Conservation (phyloP, 1,284 basidiomycete genomes). For the Pisolithus thermaeus region DNA sequence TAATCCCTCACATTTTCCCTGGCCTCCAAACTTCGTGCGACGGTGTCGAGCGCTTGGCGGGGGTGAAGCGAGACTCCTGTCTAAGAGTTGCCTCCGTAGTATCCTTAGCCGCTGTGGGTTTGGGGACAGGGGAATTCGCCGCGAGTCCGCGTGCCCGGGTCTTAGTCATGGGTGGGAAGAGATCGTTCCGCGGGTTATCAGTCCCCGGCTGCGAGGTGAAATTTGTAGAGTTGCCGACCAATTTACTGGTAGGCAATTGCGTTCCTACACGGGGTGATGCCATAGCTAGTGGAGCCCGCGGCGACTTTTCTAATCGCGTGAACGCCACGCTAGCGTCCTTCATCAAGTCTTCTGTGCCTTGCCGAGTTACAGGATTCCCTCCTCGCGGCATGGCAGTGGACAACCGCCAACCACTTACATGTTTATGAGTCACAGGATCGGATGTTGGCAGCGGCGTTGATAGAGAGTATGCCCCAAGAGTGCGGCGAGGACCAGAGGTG, state of each 20-base stretch:
- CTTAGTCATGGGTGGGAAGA: background rate
- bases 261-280: background rate
- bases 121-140: background rate
- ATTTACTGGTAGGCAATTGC: background rate
- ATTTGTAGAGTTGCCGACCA: background rate
- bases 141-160: background rate
- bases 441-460: background rate
- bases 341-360: background rate
- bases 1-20: background rate
- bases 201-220: background rate
- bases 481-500: background rate
- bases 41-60: background rate
- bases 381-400: background rate
- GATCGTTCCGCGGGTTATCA: background rate
- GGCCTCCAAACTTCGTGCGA: background rate
- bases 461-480: background rate
- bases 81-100: background rate
- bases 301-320: background rate
- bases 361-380: background rate
- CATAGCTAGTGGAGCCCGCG: background rate
- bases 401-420: background rate
- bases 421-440: background rate
- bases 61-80: background rate
- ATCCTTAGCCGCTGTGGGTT: background rate
- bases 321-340: background rate